Evolutionary conservation across 2,329 filamentous ascomycete genomes (phyloP), one percentile per base, ranked within the genome.

Genomic region (Monosporascus sp.): DNA sequence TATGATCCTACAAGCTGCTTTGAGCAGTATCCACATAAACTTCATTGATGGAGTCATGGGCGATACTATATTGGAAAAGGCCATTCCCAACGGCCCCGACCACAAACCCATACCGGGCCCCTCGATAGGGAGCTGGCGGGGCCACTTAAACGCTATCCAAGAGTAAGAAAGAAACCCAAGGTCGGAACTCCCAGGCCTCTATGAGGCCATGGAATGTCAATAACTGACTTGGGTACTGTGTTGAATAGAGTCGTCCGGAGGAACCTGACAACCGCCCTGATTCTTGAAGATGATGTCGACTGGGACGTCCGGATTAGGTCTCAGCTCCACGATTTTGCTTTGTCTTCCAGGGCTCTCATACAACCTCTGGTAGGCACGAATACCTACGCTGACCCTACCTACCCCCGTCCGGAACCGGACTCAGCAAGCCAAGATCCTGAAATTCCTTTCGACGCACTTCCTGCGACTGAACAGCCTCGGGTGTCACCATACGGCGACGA

Each of bases 211-310:
- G 27, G 27, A 27, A 3, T 27, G 27, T 9, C 27, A 27, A 27
- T 44, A 35, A 49, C 44, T 31, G 38, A 37, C 45, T 5, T 14
- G 7, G 50, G 35, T 14, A 27, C 9, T 11, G 27, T n/a, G 6
- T 3, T 14, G 8, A 16, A 22, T 46, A 74, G 71, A 45, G 68
- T 81, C 11, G 70, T 81, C 16, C 66, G 73, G 27, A 65, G 73
- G 19, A 73, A 75, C 49, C 59, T 79, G 8, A 56, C 61, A 2
- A 70, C 71, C 0, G 74, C 74, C 1, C 60, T 77, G 3, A 74
- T 77, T 44, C 62, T 78, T 44, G 76, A 78, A 63, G 75, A 78
- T 55, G 75, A 78, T 52, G 69, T 70, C n/a, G 75, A 78, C 59
- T 78, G 75, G 75, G 75, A 78, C 54, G 65, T 77, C 16, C 61